Evolutionary conservation across 805 yeast species (phyloP).

Genomic region (Sugiyamaella boreocaroliniensis): DNA sequence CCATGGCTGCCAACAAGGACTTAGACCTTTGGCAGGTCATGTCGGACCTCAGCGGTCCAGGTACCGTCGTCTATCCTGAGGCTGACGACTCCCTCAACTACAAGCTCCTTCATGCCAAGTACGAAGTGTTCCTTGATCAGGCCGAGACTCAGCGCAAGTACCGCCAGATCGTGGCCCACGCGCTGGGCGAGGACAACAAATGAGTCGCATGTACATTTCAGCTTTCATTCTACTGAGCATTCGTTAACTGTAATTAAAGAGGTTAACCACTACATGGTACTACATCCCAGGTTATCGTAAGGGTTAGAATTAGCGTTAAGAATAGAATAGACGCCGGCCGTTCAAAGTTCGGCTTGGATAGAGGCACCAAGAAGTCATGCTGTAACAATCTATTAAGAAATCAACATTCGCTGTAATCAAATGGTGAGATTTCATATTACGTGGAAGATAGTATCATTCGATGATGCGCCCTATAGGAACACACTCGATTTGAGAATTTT

Average conservation of each 20-base stretch:
- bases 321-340: background rate
- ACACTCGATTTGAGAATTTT: constrained; percentile 68
- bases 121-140: constrained; percentile 81
- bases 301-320: no score
- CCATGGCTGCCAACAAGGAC: constrained; percentile 69
- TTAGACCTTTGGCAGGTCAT: constrained; percentile 71
- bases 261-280: no score
- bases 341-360: no score
- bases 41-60: constrained; percentile 78
- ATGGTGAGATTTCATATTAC: no score
- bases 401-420: no score
- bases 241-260: background rate
- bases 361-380: no score
- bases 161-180: constrained; percentile 49
- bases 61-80: constrained; percentile 68
- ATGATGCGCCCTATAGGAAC: constrained; percentile 25
- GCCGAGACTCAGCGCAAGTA: constrained; percentile 74
- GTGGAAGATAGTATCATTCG: background rate
- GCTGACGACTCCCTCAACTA: constrained; percentile 55
- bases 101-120: constrained; percentile 67
- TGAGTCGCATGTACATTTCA: background rate
- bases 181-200: constrained; percentile 10
- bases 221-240: no score
- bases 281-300: no score
- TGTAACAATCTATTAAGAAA: no score